A percentile compares a stretch with the other conserved stretches of the same genome.
Evolutionary conservation across 2,329 filamentous ascomycete species (phyloP).

Genomic region (Dactylonectria macrodidyma): DNA sequence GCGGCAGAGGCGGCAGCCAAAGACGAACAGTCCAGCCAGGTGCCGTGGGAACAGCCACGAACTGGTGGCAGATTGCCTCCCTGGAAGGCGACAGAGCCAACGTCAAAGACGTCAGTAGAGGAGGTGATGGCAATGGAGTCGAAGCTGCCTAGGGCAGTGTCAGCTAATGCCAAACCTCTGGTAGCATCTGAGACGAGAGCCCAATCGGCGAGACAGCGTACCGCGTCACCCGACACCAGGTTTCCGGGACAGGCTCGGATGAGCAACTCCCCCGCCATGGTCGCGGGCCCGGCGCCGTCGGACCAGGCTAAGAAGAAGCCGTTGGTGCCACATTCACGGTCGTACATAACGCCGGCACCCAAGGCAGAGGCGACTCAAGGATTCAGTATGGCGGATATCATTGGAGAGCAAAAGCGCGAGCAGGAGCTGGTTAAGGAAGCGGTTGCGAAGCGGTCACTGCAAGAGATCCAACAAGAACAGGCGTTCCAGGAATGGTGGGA

Average conservation of each 20-base stretch:
- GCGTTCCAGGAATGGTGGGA: conserved; percentile 99
- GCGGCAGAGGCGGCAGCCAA: conserved; percentile 59
- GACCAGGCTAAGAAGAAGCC: conserved; percentile 56
- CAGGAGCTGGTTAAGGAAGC: conserved; percentile 88
- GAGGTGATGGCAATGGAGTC: conserved; percentile 60
- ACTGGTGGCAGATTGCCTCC: conserved; percentile 64
- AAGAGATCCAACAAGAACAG: conserved; percentile 97
- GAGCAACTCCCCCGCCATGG: conserved; percentile 51
- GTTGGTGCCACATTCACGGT: conserved; percentile 72
- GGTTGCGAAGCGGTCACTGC: conserved; percentile 87
- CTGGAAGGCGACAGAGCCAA: conserved; percentile 74
- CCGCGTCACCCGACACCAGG: conserved; percentile 74
- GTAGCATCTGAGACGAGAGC: conserved; percentile 59
- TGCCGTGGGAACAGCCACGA: conserved; percentile 62
- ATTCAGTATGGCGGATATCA: conserved; percentile 88
- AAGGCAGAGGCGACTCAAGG: conserved; percentile 76
- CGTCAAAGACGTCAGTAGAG: conserved; percentile 65
- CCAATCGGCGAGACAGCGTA: conserved; percentile 60
- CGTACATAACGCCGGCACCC: conserved; percentile 69
- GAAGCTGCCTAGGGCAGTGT: conserved; percentile 45
- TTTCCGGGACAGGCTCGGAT: conserved; percentile 71
- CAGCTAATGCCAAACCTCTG: conserved; percentile 58
- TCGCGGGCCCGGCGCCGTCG: conserved; percentile 46
- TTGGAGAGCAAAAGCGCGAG: conserved; percentile 87
- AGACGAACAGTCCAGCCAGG: conserved; percentile 48